phyloP scores from a whole-genome alignment of 192 early-diverging fungal genomes.

The Phycomyces blakesleeanus region DNA sequence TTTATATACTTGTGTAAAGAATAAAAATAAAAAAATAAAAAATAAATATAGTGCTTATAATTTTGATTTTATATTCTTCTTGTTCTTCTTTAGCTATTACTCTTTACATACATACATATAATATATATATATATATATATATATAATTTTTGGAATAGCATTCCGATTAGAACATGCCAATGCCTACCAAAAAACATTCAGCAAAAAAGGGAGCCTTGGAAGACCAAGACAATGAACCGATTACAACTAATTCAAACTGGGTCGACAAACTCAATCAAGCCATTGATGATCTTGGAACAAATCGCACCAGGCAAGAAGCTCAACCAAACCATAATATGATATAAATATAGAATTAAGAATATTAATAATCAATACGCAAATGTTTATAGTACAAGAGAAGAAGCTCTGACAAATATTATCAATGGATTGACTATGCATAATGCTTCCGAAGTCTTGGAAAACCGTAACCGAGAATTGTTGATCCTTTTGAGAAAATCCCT shows the following conservation, averaged over 20 bases:
- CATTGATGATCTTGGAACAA: constrained; percentile 49
- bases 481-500: constrained; percentile 53
- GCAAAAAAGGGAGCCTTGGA: no score
- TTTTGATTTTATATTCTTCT: no score
- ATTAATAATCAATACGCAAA: not conserved
- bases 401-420: constrained; percentile 46
- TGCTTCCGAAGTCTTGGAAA: constrained; percentile 49
- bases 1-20: no score
- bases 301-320: constrained; percentile 49
- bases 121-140: no score
- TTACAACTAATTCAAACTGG: constrained; percentile 22
- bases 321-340: not conserved
- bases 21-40: no score
- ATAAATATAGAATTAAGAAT: not conserved
- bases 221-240: no score
- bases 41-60: no score
- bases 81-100: no score
- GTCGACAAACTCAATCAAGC: constrained; percentile 44
- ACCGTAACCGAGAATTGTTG: constrained; percentile 47
- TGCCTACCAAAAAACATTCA: no score
- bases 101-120: no score
- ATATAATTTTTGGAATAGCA: no score
- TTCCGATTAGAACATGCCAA: no score
- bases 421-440: constrained; percentile 49
- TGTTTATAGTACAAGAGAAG: constrained; percentile 50